Conservation (phyloP, 1,284 basidiomycete genomes). For the Volvariella volvacea region DNA sequence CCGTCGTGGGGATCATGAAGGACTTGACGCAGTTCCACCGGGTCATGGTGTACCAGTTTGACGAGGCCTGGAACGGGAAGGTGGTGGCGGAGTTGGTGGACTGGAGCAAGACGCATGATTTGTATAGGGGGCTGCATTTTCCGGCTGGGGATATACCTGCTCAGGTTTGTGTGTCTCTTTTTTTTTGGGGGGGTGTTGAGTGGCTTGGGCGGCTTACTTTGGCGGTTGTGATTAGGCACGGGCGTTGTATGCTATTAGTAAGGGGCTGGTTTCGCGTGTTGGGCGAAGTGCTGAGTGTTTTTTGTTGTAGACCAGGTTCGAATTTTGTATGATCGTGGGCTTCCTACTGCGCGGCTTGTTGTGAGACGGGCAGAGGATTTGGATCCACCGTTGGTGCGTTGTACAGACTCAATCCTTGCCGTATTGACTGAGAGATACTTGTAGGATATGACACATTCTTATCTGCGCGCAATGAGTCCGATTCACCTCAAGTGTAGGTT, state of each 20-base stretch:
- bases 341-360: constrained; percentile 74
- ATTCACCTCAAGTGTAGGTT: constrained; percentile 78
- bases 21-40: constrained; percentile 82
- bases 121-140: constrained; percentile 75
- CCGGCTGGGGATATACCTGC: constrained; percentile 53
- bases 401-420: not conserved
- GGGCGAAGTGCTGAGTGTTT: not conserved
- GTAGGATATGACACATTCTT: constrained; percentile 82
- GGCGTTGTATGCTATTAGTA: constrained; percentile 40
- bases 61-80: constrained; percentile 68
- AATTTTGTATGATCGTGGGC: constrained; percentile 74
- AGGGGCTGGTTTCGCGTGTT: constrained; percentile 11
- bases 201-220: no score
- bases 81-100: constrained; percentile 84
- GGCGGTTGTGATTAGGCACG: constrained; percentile 31
- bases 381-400: constrained; percentile 54
- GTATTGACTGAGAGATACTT: not conserved
- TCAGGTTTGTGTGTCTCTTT: constrained; percentile 31
- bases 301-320: constrained; percentile 67
- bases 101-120: constrained; percentile 74
- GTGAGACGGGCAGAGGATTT: constrained; percentile 64
- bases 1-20: constrained; percentile 76
- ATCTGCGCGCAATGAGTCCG: constrained; percentile 84
- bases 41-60: constrained; percentile 86
- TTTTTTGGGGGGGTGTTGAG: no score